Conservation (phyloP, 768 basidiomycete genomes). For the Lactarius sanguifluus region DNA sequence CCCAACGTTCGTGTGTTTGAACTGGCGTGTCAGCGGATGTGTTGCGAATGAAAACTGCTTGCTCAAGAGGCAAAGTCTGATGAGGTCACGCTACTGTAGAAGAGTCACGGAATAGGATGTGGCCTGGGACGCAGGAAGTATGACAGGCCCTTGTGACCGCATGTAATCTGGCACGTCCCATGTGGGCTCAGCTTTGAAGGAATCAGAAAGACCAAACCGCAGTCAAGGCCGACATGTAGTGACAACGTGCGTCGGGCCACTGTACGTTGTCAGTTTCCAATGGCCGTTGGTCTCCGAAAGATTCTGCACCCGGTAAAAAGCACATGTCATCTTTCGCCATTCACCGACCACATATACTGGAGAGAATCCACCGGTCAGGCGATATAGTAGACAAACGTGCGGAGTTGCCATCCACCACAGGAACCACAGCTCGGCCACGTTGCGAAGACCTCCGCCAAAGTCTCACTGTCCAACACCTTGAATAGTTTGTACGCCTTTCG, state of each 20-base stretch:
- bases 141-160: too few species aligned
- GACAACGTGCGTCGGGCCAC: not conserved
- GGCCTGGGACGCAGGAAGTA: too few species aligned
- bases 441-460: slow-evolving; percentile 70
- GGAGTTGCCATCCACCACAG: slow-evolving; percentile 54
- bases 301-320: not conserved
- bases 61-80: too few species aligned
- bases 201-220: too few species aligned
- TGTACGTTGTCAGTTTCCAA: not conserved
- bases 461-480: slow-evolving; percentile 53
- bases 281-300: too few species aligned
- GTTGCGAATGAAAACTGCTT: too few species aligned
- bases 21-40: too few species aligned
- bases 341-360: slow-evolving; percentile 1
- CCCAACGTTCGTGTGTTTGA: too few species aligned
- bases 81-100: too few species aligned
- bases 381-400: not conserved
- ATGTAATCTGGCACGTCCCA: not conserved
- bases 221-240: too few species aligned
- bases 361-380: not conserved
- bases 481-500: slow-evolving; percentile 46
- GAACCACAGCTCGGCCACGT: slow-evolving; percentile 81
- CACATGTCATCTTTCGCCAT: not conserved
- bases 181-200: not conserved
- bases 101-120: too few species aligned